These are phyloP conservation scores for Aspergillus sp. DNA, from an alignment of 2,329 filamentous ascomycete genomes.

Conservation along the genomic window DNA sequence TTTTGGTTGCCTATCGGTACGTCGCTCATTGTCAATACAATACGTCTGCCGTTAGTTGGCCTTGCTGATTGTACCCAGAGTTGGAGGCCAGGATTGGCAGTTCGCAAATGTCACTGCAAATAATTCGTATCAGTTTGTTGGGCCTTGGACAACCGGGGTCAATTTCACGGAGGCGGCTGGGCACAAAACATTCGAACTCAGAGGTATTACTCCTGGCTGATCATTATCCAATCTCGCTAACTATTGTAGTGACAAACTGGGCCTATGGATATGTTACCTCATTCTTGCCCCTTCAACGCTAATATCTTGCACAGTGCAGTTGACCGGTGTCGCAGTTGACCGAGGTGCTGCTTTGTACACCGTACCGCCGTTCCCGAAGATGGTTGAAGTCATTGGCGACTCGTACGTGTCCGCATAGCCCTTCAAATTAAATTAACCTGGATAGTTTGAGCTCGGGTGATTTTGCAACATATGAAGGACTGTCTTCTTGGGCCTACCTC, in stretches of 20 bases:
- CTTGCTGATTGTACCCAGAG: slow-evolving; percentile 30
- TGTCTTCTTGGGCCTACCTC: slow-evolving; percentile 57
- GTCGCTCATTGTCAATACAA: background rate
- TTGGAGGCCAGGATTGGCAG: slow-evolving; percentile 59
- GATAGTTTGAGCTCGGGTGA: slow-evolving; percentile 51
- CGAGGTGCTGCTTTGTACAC: slow-evolving; percentile 40
- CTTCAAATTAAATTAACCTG: slow-evolving; percentile 38
- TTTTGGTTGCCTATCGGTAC: slow-evolving; percentile 54
- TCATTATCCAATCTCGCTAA: background rate
- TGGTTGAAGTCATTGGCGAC: slow-evolving; percentile 48
- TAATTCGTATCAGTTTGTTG: slow-evolving; percentile 58
- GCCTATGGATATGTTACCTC: slow-evolving; percentile 47
- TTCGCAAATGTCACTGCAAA: slow-evolving; percentile 61
- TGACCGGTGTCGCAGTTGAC: slow-evolving; percentile 52
- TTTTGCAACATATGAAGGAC: slow-evolving; percentile 57
- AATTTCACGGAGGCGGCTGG: slow-evolving; percentile 33
- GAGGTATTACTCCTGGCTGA: slow-evolving; percentile 25
- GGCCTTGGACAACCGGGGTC: slow-evolving; percentile 45
- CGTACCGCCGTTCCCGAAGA: slow-evolving; percentile 39
- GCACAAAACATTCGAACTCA: slow-evolving; percentile 55
- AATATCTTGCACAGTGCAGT: slow-evolving; percentile 47
- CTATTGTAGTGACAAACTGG: slow-evolving; percentile 56
- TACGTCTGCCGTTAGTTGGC: background rate
- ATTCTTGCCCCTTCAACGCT: slow-evolving; percentile 2
- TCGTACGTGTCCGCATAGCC: slow-evolving; percentile 24